Evolutionary conservation across 805 yeast species (phyloP).

Genomic region (Sugiyamaella marilandica): DNA sequence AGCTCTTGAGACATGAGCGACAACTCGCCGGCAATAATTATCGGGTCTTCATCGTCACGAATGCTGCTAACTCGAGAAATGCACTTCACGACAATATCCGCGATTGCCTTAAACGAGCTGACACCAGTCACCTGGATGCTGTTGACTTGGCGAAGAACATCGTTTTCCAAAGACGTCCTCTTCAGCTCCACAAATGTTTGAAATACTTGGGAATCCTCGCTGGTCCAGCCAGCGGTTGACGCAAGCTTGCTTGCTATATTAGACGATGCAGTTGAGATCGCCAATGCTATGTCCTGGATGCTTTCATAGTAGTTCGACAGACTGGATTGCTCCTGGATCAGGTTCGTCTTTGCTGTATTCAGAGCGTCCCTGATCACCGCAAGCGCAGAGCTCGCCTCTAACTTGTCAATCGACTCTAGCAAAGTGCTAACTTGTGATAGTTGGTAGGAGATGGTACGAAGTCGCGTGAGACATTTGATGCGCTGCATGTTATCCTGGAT

Average conservation of each 20-base stretch:
- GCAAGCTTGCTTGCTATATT: slow-evolving; percentile 3
- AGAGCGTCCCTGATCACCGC: not conserved
- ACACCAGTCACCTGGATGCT: not conserved
- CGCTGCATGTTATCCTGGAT: not conserved
- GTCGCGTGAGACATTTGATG: not conserved
- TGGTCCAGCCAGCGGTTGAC: slow-evolving; percentile 21
- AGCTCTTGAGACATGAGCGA: slow-evolving; percentile 3
- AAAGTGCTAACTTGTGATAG: slow-evolving; percentile 3
- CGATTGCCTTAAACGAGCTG: slow-evolving; percentile 5
- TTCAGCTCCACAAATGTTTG: slow-evolving; percentile 13
- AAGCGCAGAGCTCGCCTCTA: not conserved
- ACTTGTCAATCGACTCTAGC: not conserved
- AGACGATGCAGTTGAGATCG: not conserved
- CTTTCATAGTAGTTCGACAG: slow-evolving; percentile 5
- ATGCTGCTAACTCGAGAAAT: not conserved
- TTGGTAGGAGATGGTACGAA: slow-evolving; percentile 3
- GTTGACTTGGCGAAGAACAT: not conserved
- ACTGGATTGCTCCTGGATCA: slow-evolving; percentile 11
- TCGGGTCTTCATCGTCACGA: not conserved
- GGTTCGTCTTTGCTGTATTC: not conserved
- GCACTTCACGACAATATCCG: slow-evolving; percentile 3
- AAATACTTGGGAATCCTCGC: slow-evolving; percentile 13
- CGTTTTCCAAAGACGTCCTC: slow-evolving; percentile 8
- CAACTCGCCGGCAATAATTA: not conserved
- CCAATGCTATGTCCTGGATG: slow-evolving; percentile 8